Conservation (phyloP, 2,329 filamentous ascomycete species). For the Rhynchosporium agropyri region DNA sequence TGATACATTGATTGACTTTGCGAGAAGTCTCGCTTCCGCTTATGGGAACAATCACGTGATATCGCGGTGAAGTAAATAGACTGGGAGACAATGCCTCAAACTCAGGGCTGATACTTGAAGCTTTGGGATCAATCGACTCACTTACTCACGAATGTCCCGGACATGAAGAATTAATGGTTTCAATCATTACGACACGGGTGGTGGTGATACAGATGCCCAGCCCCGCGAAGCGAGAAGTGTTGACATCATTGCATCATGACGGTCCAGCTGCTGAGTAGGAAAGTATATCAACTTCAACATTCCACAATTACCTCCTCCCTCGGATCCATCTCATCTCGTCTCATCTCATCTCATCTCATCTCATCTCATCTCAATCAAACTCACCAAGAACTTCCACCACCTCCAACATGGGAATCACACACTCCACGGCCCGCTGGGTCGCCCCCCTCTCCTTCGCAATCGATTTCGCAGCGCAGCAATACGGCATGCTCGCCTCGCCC, state of each 20-base stretch:
- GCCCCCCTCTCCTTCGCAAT: constrained; percentile 57
- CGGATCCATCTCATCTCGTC: no score
- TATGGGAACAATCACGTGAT: no score
- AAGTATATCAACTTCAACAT: constrained; percentile 4
- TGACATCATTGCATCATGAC: constrained; percentile 24
- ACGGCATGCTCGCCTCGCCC: constrained; percentile 58
- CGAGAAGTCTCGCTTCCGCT: no score
- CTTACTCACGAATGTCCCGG: no score
- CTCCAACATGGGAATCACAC: constrained; percentile 53
- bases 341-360: no score
- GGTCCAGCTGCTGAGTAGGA: constrained; percentile 13
- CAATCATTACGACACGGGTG: neutral
- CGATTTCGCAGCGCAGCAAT: constrained; percentile 61
- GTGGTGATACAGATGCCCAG: neutral
- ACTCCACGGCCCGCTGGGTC: constrained; percentile 56
- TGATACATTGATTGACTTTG: no score
- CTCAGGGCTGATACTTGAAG: no score
- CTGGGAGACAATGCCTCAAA: no score
- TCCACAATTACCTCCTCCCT: neutral
- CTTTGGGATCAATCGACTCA: no score
- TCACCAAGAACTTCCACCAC: neutral
- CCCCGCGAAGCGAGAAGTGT: constrained; percentile 16
- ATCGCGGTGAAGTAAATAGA: no score
- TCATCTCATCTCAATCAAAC: neutral
- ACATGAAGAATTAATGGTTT: no score